Evolutionary conservation across 1,284 basidiomycete species (phyloP), one percentile per base, ranked within the genome.

Genomic region (Cryptococcus maquisensis): DNA sequence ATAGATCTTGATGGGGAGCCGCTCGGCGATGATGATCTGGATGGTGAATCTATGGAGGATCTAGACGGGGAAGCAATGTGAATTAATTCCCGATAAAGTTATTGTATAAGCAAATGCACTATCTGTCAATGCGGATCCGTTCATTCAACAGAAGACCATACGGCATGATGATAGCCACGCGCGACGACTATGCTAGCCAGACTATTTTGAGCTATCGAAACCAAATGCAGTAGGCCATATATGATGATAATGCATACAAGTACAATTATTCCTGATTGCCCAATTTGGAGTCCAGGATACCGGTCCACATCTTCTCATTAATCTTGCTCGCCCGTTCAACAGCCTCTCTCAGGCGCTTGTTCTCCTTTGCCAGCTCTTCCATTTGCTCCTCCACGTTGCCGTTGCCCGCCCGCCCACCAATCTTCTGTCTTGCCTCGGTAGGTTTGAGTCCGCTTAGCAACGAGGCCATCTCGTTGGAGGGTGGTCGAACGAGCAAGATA

Each of bases 301-400:
- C 83, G 62, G 87, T 86, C 91, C 91, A 94, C 86, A 94, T 93
- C 49, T 82, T 81, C 66, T 93, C 89, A 63, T 94, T 95, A 54
- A 93, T 81, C 35, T 84, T 83, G 66, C 89, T 88, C 4, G 91
- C 91, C 68, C 84, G 86, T 24, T 83, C 83, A 1, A 95, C 77
- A 60, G 90, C 85, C 45, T 82, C 81, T 35, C 80, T 81, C 54
- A 93, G 73, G 21, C 73, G 76, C 50, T 79, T 78, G 9, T 91
- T 81, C 69, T 94, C 89, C 3, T 77, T 74, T 71, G 90, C 85
- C 0, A 94, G 81, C 60, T 85, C 83, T 3, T 80, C 69, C 9
- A 90, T 49, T 51, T 60, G 54, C n/a, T 62, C 59, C 4, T 48
- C 52, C 24, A 18, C 9, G 20, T 49, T 39, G 23, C 49, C 23